These are phyloP conservation scores for Cladosporium sp. DNA, from an alignment of 2,329 filamentous ascomycete species.

Conservation along the genomic window DNA sequence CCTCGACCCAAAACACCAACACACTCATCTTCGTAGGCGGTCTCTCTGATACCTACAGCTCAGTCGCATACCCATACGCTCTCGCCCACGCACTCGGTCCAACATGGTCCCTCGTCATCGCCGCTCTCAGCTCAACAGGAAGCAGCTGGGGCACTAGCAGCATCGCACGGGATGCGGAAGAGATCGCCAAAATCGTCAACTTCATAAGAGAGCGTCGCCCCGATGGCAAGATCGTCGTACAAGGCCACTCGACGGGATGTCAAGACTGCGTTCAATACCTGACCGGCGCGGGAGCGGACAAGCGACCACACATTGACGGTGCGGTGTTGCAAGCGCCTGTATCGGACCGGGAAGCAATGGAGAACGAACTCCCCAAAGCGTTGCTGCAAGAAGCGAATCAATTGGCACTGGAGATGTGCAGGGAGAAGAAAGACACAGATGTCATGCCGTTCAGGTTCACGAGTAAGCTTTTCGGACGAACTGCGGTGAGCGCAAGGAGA, in stretches of 20 bases:
- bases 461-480: constrained; percentile 27
- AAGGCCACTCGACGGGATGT: constrained; percentile 67
- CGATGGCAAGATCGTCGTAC: constrained; percentile 56
- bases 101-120: constrained; percentile 48
- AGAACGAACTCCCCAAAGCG: constrained; percentile 41
- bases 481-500: constrained; percentile 52
- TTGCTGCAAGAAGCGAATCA: constrained; percentile 37
- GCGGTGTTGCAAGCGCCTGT: constrained; percentile 77
- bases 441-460: constrained; percentile 45
- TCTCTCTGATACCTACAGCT: constrained; percentile 65
- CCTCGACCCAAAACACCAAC: constrained; percentile 40
- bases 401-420: constrained; percentile 53
- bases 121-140: constrained; percentile 45
- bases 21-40: constrained; percentile 68
- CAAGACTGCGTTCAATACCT: constrained; percentile 67
- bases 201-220: constrained; percentile 45
- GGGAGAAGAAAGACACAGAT: constrained; percentile 51
- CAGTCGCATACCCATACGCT: constrained; percentile 53
- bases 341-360: constrained; percentile 67
- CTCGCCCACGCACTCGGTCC: constrained; percentile 47
- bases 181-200: constrained; percentile 49
- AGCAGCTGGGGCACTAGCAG: constrained; percentile 52
- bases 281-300: constrained; percentile 25
- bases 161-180: constrained; percentile 51
- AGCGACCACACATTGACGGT: constrained; percentile 60